Evolutionary conservation across 192 early-diverging fungal species (phyloP).

Genomic region (Coemansia sp.): DNA sequence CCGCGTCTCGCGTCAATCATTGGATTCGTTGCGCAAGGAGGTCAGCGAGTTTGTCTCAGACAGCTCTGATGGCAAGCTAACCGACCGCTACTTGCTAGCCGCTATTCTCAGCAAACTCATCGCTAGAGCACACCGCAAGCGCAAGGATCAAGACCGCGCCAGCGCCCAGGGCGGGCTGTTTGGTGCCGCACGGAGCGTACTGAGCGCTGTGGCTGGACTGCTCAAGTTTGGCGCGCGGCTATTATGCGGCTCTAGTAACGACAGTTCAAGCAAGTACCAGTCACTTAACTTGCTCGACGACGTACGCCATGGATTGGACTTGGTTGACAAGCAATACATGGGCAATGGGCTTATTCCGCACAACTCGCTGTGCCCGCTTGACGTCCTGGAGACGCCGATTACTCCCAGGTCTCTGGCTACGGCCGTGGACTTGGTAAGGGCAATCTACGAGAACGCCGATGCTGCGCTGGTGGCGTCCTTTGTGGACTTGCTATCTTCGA

Average conservation of each 20-base stretch:
- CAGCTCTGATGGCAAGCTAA: background rate
- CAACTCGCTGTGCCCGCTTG: constrained; percentile 27
- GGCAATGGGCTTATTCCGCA: constrained; percentile 46
- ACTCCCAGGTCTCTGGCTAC: constrained; percentile 13
- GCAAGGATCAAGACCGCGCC: constrained; percentile 3
- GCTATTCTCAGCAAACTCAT: constrained; percentile 41
- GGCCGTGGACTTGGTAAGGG: constrained; percentile 5
- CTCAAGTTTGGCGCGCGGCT: background rate
- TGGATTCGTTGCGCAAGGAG: constrained; percentile 14
- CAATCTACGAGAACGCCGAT: constrained; percentile 28
- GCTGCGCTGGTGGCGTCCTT: constrained; percentile 36
- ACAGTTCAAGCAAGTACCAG: constrained; percentile 11
- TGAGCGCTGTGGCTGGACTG: background rate
- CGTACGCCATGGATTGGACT: constrained; percentile 31
- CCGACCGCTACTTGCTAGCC: constrained; percentile 28
- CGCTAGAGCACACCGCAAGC: constrained; percentile 34
- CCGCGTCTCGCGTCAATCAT: constrained; percentile 19
- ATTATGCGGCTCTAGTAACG: background rate
- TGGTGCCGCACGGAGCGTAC: background rate
- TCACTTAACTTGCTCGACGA: constrained; percentile 37
- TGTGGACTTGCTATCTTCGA: constrained; percentile 31
- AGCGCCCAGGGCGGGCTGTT: background rate
- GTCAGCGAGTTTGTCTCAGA: background rate
- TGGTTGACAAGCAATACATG: constrained; percentile 31
- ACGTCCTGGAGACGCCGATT: constrained; percentile 27